Base-by-base conservation (phyloP, 208 protist species). In the Lotmaria passim region DNA sequence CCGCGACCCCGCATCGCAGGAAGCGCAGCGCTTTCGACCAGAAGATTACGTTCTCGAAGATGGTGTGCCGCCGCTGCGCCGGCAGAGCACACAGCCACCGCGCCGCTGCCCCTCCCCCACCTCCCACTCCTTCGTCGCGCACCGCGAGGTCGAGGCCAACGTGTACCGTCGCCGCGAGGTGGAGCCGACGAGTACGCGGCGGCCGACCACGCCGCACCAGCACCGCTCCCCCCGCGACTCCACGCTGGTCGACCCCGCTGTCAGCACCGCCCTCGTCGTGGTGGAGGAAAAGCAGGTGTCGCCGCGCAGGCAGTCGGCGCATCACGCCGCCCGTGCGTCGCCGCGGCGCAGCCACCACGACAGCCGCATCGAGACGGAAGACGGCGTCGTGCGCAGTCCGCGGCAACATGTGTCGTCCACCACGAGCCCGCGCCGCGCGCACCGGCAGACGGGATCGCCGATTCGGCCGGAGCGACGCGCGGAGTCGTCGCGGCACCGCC, bases 41-140 rank as follows among this genome's bases (percentile, higher is more conserved):
- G 52, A 65, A 38, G 61, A 64, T 46, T 64, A 75, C 61, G 17
- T 53, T 11, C 56, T 68, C 34, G 71, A 66, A 38, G 63, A 66
- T 15, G 71, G 57, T 7, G 71, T 67, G 17, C 71, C 38, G 17
- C 66, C 63, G 44, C 44, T 78, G 58, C 70, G 59, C 44, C 70
- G 69, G 26, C 69, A 76, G 69, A 81, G 69, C 69, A 81, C 75
- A 43, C 75, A 81, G 63, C 75, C 69, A 15, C 75, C 75, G 23
- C 52, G 56, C 59, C 56, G 44, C 8, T 69, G 69, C 43, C 62
- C 23, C 60, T 74, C 73, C 10, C 44, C 67, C 31, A 69, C 48
- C 47, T 38, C 46, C n/a, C 69, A 63, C 33, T 23, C 23, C 34
- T 44, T 44, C 44, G 36, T 36, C 38, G 23, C 41, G 26, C 36